Conservation (phyloP, 2,329 filamentous ascomycete genomes). For the Cryphonectria japonica region DNA sequence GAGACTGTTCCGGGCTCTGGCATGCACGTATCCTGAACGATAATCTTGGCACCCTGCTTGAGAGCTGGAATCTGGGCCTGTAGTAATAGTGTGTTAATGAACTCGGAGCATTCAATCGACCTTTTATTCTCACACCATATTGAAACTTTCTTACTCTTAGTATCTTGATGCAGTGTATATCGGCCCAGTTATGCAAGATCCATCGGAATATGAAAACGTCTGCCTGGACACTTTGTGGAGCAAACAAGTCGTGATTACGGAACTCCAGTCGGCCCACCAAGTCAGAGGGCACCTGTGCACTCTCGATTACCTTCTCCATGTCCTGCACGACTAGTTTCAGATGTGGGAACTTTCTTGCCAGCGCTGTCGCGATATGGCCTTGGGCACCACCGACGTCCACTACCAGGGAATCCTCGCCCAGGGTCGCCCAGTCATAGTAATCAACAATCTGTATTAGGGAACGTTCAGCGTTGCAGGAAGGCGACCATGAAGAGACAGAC, state of each 20-base stretch:
- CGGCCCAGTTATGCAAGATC: slow-evolving; percentile 32
- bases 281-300: slow-evolving; percentile 17
- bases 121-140: background rate
- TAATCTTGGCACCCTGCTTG: slow-evolving; percentile 31
- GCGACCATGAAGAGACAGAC: no score
- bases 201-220: slow-evolving; percentile 35
- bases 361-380: slow-evolving; percentile 32
- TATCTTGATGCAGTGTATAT: slow-evolving; percentile 31
- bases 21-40: slow-evolving; percentile 31
- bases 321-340: slow-evolving; percentile 35
- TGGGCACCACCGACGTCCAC: slow-evolving; percentile 32
- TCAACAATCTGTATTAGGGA: slow-evolving; percentile 21
- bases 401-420: slow-evolving; percentile 29
- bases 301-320: slow-evolving; percentile 29
- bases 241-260: background rate
- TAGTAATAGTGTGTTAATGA: slow-evolving; percentile 25
- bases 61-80: slow-evolving; percentile 35
- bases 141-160: background rate
- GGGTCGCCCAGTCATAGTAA: slow-evolving; percentile 35
- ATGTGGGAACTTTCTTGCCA: slow-evolving; percentile 31
- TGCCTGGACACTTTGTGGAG: slow-evolving; percentile 30
- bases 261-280: background rate
- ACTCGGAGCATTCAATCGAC: no score
- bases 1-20: slow-evolving; percentile 1
- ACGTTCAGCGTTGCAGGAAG: no score